phyloP scores from a whole-genome alignment of 805 yeast species.

The Saturnispora sanitii region DNA sequence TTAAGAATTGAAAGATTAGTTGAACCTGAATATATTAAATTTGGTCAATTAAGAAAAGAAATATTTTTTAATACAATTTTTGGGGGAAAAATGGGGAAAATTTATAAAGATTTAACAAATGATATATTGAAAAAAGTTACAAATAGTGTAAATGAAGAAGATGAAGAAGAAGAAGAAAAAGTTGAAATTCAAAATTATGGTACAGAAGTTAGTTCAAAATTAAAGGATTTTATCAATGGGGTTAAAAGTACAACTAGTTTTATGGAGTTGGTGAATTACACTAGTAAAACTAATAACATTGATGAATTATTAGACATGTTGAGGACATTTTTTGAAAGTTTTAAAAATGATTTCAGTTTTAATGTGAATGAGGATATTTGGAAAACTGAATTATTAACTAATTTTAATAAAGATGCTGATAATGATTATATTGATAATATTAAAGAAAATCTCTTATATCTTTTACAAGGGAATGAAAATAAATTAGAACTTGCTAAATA shows the following conservation, averaged over 20 bases:
- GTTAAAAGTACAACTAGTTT: not conserved
- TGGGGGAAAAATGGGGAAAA: not conserved
- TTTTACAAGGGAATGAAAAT: not conserved
- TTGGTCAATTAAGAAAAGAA: slow-evolving; percentile 41
- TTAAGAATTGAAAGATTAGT: too few species aligned
- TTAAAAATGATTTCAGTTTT: slow-evolving; percentile 4
- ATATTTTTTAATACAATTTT: slow-evolving; percentile 29
- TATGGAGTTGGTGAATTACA: slow-evolving; percentile 4
- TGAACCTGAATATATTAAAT: too few species aligned
- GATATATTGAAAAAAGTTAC: not conserved
- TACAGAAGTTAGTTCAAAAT: not conserved
- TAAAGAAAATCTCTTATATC: not conserved
- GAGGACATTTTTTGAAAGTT: slow-evolving; percentile 6
- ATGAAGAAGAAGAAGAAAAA: not conserved
- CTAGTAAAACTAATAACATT: not conserved
- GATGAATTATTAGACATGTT: slow-evolving; percentile 7
- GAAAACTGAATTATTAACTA: slow-evolving; percentile 3
- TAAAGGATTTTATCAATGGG: slow-evolving; percentile 1
- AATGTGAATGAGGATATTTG: not conserved
- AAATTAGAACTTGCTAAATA: not conserved
- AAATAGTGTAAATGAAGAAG: slow-evolving; percentile 22
- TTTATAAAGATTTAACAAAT: not conserved
- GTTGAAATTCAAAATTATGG: slow-evolving; percentile 3
- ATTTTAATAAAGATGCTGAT: slow-evolving; percentile 1
- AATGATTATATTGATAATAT: slow-evolving; percentile 2